Base-by-base conservation (phyloP, 192 early-diverging fungal species). In the Entomortierella lignicola region DNA sequence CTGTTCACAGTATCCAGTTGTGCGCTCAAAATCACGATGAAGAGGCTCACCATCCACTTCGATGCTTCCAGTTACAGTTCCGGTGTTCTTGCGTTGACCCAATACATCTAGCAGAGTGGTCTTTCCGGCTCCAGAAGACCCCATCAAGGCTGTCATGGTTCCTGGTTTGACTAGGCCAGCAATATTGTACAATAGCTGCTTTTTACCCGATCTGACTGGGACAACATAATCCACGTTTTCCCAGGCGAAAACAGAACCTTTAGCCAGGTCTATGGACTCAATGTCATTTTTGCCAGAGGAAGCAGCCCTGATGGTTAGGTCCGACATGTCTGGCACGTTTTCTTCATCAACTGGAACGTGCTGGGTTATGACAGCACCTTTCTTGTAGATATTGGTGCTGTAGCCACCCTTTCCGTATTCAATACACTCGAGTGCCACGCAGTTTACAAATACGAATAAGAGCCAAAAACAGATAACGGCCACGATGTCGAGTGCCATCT, bases 1-100 rank as follows among this genome's bases (percentile, higher is more conserved):
- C 75, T 96, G 95, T 71, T 96, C 95, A 77, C 90, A 92, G 80
- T 95, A 96, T 17, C 91, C 91, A 20, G 92, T 91, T 32, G 88
- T 85, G 50, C 91, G 88, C 62, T 89, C 87, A 82, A 92, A 91
- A 67, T 89, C 89, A 7, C 58, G 56, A 47, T 71, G 73, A 55
- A 86, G 81, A 31, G 83, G 72, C 57, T 83, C 82, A 56, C 89
- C 89, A 77, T 92, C 89, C 71, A 95, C 87, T 63, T 91, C 88
- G 47, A 97, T 89, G 30, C 80, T 81, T 67, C 92, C 92, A 31
- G 91, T 85, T 11, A 92, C 82, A 3, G 82, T 85, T 43, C 86
- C 86, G 52, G 86, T 90, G 44, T 90, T 94, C 86, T 94, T 95
- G 80, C 94, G 89, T 82, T 89, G 87, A 44, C 91, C 89, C 13